Conservation (phyloP, 2,329 filamentous ascomycete species). For the Teratosphaeria nubilosa region DNA sequence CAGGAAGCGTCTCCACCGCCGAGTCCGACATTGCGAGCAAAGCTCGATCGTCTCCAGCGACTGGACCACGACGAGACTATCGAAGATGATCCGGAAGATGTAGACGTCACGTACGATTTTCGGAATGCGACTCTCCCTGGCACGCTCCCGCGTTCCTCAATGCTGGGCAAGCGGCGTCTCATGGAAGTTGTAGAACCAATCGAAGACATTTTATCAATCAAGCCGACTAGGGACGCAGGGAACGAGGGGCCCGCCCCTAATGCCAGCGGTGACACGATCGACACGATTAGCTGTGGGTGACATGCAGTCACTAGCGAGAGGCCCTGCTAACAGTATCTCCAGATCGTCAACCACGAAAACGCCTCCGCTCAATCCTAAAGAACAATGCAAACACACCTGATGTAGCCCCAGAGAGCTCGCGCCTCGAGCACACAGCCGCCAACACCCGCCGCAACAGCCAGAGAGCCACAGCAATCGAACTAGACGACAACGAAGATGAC, state of each 20-base stretch:
- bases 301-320: too few species aligned
- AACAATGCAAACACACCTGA: slow-evolving; percentile 4
- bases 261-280: not conserved
- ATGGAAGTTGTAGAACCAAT: slow-evolving; percentile 19
- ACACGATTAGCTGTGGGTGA: not conserved
- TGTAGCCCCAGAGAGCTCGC: slow-evolving; percentile 4
- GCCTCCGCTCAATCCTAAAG: slow-evolving; percentile 16
- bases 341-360: not conserved
- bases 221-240: not conserved
- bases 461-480: slow-evolving; percentile 1
- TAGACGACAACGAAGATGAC: slow-evolving; percentile 2
- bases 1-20: not conserved
- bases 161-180: slow-evolving; percentile 3
- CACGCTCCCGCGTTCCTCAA: slow-evolving; percentile 1
- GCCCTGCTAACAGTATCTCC: not conserved
- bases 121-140: not conserved
- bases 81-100: not conserved
- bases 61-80: not conserved
- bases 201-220: slow-evolving; percentile 3
- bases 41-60: not conserved
- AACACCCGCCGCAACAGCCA: slow-evolving; percentile 22
- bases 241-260: not conserved
- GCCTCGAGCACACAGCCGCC: slow-evolving; percentile 12
- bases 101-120: not conserved
- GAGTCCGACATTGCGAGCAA: not conserved